A percentile compares a stretch with the other conserved stretches of the same genome.
Conservation (phyloP, 345 rosid species). For the Lumnitzera racemosa region DNA sequence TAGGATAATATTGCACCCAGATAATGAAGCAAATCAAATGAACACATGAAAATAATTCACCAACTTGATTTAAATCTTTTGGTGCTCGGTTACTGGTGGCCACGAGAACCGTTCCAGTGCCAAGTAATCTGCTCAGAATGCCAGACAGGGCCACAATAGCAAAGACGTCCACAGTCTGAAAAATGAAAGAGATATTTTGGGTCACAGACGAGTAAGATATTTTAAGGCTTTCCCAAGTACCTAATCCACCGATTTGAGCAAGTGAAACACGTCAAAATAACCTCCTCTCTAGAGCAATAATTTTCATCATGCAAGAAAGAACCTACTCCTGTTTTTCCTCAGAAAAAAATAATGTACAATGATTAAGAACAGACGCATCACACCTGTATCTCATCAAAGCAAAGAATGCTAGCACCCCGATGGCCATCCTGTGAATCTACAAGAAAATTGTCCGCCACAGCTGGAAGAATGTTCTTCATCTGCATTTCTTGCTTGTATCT, state of each 20-base stretch:
- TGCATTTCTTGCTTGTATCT: conserved; percentile 73
- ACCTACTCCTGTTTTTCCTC: too few species aligned
- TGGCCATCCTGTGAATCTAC: conserved; percentile 42
- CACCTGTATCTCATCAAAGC: conserved; percentile 98
- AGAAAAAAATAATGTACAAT: too few species aligned
- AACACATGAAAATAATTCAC: conserved; percentile 2
- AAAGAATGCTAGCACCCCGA: conserved; percentile 78
- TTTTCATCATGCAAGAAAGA: too few species aligned
- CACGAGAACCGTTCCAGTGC: conserved; percentile 82
- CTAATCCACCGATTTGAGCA: too few species aligned
- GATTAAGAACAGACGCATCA: not conserved
- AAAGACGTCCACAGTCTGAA: conserved; percentile 91
- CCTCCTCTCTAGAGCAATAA: too few species aligned
- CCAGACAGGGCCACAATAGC: conserved; percentile 99
- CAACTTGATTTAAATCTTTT: conserved; percentile 82
- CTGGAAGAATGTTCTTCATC: conserved; percentile 80
- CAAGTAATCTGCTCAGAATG: conserved; percentile 85
- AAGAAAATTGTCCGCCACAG: conserved; percentile 84
- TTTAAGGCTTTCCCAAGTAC: too few species aligned
- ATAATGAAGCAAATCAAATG: not conserved
- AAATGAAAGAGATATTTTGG: conserved; percentile 25
- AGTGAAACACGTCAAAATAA: too few species aligned
- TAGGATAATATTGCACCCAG: not conserved
- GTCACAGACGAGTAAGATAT: conserved; percentile 11
- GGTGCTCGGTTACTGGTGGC: conserved; percentile 95